Evolutionary conservation across 2,329 filamentous ascomycete species (phyloP), one percentile per base, ranked within the genome.

Genomic region (Diaporthe aspalathi): DNA sequence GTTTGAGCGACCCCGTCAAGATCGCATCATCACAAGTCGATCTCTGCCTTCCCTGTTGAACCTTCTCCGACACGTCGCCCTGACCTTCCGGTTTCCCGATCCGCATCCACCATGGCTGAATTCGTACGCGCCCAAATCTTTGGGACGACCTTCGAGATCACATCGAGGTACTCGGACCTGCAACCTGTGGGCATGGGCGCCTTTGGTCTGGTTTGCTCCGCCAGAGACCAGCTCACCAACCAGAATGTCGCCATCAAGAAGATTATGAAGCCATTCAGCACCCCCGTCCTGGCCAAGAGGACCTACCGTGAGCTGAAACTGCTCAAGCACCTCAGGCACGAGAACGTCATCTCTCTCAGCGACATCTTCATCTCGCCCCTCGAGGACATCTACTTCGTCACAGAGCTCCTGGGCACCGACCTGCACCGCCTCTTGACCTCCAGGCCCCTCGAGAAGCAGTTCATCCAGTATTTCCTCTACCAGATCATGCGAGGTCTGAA

Each of bases 241-340:
- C 95, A 98, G 83, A 94, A 95, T 83, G 96, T 99, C 73, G 96
- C 96, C 72, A 95, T 99, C 81, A 99, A 99, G 90, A 99, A 99
- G 90, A 99, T 99, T 80, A 98, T 99, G 95, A 99, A 98, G 87
- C 96, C 96, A 12, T 99, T 99, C 85, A 98, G 95, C 88, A 99
- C 96, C n/a, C 95, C 96, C 1, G 96, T 99, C 72, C 88, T 99
- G 60, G 96, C 96, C 72, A 99, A 99, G 87, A 90, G 96, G 80
- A 99, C 96, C 76, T 99, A 99, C 83, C 92, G 96, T 80, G 96
- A 99, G 83, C 86, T 99, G 80, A 99, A 98, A 87, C 89, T 99
- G 74, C 87, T 99, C 79, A 99, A 98, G 87, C 96, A 99, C 80
- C 87, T 99, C 73, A 92, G 92, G 80, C 96, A 99, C 82, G 96